phyloP scores from a whole-genome alignment of 2,329 filamentous ascomycete genomes.

The Aspergillus puulaauensis region DNA sequence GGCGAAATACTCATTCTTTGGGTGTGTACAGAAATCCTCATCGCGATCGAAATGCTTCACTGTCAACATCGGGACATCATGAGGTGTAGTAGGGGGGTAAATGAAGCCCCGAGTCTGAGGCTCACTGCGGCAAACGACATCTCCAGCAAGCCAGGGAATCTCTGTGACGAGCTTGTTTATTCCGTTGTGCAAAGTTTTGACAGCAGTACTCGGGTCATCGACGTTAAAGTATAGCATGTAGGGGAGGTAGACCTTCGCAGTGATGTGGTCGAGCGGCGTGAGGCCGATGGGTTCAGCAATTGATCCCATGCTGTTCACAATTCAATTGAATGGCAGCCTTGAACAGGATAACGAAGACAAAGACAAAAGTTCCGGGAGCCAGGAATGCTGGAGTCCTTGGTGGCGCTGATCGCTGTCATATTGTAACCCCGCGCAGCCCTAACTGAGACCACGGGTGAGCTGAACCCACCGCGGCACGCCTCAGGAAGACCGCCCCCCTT shows the following conservation, averaged over 20 bases:
- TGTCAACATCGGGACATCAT: slow-evolving; percentile 2
- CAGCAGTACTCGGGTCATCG: neutral
- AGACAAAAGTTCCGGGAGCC: no score
- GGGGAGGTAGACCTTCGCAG: slow-evolving; percentile 3
- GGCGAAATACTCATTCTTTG: neutral
- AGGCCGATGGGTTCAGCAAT: slow-evolving; percentile 1
- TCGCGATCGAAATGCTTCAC: neutral
- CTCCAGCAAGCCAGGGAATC: slow-evolving; percentile 4
- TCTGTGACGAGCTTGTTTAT: neutral
- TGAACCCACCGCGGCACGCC: no score
- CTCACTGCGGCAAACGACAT: neutral
- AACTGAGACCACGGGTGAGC: no score
- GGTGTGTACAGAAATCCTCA: neutral
- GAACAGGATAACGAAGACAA: no score
- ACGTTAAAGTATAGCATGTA: slow-evolving; percentile 5
- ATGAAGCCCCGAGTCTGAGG: neutral
- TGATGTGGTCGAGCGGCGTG: slow-evolving; percentile 9
- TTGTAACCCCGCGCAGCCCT: no score
- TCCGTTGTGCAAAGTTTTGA: slow-evolving; percentile 5
- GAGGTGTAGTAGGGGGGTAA: neutral
- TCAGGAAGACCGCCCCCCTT: no score
- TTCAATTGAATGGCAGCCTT: no score
- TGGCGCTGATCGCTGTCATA: no score
- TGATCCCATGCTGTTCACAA: neutral
- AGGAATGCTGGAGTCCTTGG: no score